These are phyloP conservation scores for Trichoderma sp. DNA, from an alignment of 2,329 filamentous ascomycete genomes.

Conservation along the genomic window DNA sequence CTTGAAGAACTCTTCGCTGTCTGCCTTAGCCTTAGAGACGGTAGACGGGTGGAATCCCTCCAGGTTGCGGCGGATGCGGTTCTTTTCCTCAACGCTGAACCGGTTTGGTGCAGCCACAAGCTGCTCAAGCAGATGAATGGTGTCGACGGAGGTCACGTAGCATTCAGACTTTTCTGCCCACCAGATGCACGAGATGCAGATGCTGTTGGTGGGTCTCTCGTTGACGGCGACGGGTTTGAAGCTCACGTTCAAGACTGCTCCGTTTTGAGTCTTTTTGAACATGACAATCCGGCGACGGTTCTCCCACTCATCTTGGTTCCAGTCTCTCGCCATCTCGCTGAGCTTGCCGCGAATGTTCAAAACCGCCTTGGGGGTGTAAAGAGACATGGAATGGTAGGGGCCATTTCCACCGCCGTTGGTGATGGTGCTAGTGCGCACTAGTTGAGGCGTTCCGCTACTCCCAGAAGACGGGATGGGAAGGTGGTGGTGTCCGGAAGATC, in stretches of 20 bases:
- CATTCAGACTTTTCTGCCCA: conserved; percentile 92
- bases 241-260: conserved; percentile 76
- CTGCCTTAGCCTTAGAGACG: conserved; percentile 87
- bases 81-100: conserved; percentile 98
- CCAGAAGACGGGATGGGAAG: conserved; percentile 49
- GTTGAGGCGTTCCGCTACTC: conserved; percentile 44
- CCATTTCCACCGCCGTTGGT: conserved; percentile 40
- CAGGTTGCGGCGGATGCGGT: conserved; percentile 91
- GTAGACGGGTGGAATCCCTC: conserved; percentile 92
- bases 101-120: conserved; percentile 73
- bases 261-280: conserved; percentile 80
- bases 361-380: conserved; percentile 81
- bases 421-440: conserved; percentile 59
- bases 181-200: conserved; percentile 96
- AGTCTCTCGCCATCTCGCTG: conserved; percentile 77
- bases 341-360: conserved; percentile 86
- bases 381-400: conserved; percentile 74
- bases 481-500: conserved; percentile 49
- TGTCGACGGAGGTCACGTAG: conserved; percentile 95
- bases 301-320: conserved; percentile 79
- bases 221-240: conserved; percentile 79
- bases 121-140: conserved; percentile 90
- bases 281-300: conserved; percentile 82
- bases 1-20: conserved; percentile 98
- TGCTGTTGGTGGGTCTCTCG: conserved; percentile 78